Base-by-base conservation (phyloP, 805 yeast species). In the Komagataella kurtzmanii region DNA sequence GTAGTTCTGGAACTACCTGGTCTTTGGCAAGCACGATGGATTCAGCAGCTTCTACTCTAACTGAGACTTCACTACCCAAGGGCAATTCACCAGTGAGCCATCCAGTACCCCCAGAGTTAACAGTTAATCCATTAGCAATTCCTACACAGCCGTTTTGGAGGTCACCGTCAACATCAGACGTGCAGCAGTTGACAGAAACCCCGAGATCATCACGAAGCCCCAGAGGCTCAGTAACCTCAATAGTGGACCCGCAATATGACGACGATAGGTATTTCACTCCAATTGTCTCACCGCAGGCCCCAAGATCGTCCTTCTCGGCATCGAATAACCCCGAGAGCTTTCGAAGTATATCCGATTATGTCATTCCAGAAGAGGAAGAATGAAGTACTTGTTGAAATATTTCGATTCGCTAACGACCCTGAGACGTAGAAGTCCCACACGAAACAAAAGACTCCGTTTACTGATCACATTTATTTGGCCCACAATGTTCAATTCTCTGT, bases 181-280 rank as follows among this genome's bases (percentile, higher is more conserved):
- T 30, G 40, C 40, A 30, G 40, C 40, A 30, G 40, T 14, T 30
- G 40, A 30, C 40, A 68, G 71, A 49, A 76, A 76, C 49, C 65
- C 69, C 1, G 58, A 65, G 4, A 62, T 75, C 7, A 67, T 72
- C 1, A 68, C 78, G 2, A 88, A 83, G 59, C 69, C 65, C 49
- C 83, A 78, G 59, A 60, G 83, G 51, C 66, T 80, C 55, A 76
- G 80, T 57, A 71, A 84, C 81, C 55, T 74, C 81, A 0, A 61
- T 83, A 24, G 65, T 77, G 23, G 68, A 71, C 2, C 66, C 79
- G 3, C 83, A 79, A 55, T 65, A 66, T 49, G 77, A 48, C 17
- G 47, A 50, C 43, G 40, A 30, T 30, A 30, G 40, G 14, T 30
- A 30, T 8, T 30, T 30, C 14, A 30, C 40, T 5, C 40, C 40